These are phyloP conservation scores for Talaromyces sp. DNA, from an alignment of 2,329 filamentous ascomycete genomes.

Conservation along the genomic window DNA sequence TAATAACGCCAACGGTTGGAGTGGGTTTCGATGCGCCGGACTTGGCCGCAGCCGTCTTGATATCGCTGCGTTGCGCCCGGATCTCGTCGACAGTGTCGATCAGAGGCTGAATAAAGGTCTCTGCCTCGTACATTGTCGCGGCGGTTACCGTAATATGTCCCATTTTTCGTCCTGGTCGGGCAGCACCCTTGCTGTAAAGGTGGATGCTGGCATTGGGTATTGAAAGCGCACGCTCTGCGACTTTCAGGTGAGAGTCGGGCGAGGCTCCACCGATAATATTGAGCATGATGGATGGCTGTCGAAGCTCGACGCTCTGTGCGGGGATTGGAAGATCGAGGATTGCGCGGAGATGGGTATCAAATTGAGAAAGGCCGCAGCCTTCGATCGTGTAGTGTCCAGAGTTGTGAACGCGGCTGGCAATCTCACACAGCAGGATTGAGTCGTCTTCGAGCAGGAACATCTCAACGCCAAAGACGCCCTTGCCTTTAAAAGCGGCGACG, in stretches of 20 bases:
- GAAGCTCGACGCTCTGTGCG: conserved; percentile 38
- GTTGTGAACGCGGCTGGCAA: conserved; percentile 79
- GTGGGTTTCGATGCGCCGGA: conserved; percentile 27
- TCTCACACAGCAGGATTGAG: conserved; percentile 74
- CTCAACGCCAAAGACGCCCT: conserved; percentile 93
- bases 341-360: conserved; percentile 79
- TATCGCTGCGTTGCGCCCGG: conserved; percentile 48
- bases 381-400: conserved; percentile 95
- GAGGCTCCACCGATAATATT: conserved; percentile 55
- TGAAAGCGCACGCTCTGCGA: conserved; percentile 52
- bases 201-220: conserved; percentile 63
- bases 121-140: conserved; percentile 60
- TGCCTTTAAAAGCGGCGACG: conserved; percentile 72
- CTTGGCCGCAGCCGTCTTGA: conserved; percentile 26
- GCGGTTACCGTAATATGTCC: conserved; percentile 84
- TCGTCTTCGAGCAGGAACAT: conserved; percentile 80
- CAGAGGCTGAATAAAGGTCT: conserved; percentile 62
- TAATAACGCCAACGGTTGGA: conserved; percentile 40
- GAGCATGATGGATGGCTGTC: conserved; percentile 48
- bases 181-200: conserved; percentile 81
- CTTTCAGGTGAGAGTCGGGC: conserved; percentile 54
- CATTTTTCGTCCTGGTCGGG: conserved; percentile 86
- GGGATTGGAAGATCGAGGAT: conserved; percentile 68
- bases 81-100: conserved; percentile 75
- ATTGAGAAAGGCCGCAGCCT: conserved; percentile 83